A percentile compares a stretch with the other conserved stretches of the same genome.
phyloP scores from a whole-genome alignment of 345 rosid genomes.

The Triadica sebifera region DNA sequence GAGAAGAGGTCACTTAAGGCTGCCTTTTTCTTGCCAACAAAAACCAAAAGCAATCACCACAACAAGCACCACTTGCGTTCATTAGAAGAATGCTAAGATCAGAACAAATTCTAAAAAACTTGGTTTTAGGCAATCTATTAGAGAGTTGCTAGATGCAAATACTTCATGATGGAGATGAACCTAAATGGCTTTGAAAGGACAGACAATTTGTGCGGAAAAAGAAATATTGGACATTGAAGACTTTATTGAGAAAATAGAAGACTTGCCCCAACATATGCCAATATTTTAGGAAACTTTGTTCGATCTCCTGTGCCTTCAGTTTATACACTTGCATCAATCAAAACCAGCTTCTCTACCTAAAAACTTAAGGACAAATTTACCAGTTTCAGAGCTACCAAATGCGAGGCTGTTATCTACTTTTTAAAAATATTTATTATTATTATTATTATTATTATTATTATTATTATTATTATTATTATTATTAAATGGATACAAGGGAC shows the following conservation, averaged over 20 bases:
- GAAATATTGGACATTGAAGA: neutral
- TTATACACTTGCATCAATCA: conserved; percentile 88
- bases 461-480: too few relatives aligned
- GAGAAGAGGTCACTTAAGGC: neutral
- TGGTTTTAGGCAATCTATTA: neutral
- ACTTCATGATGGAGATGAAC: neutral
- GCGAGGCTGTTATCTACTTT: neutral
- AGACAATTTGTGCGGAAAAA: neutral
- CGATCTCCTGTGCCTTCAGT: conserved; percentile 87
- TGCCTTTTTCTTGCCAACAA: conserved; percentile 2
- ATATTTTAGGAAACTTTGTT: conserved; percentile 60
- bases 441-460: too few relatives aligned
- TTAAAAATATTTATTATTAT: neutral
- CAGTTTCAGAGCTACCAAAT: neutral
- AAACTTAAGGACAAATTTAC: neutral
- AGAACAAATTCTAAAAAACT: neutral
- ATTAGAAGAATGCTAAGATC: neutral
- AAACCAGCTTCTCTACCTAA: conserved; percentile 73
- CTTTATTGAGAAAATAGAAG: conserved; percentile 13
- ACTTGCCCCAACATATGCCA: conserved; percentile 86
- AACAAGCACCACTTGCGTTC: neutral
- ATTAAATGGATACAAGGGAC: conserved; percentile 2
- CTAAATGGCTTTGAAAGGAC: neutral
- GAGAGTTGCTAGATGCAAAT: neutral
- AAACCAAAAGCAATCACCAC: neutral